Percentiles rank a stretch among this genome's conserved stretches.
Conservation (phyloP, 2,329 filamentous ascomycete genomes). For the Aureobasidium musti region DNA sequence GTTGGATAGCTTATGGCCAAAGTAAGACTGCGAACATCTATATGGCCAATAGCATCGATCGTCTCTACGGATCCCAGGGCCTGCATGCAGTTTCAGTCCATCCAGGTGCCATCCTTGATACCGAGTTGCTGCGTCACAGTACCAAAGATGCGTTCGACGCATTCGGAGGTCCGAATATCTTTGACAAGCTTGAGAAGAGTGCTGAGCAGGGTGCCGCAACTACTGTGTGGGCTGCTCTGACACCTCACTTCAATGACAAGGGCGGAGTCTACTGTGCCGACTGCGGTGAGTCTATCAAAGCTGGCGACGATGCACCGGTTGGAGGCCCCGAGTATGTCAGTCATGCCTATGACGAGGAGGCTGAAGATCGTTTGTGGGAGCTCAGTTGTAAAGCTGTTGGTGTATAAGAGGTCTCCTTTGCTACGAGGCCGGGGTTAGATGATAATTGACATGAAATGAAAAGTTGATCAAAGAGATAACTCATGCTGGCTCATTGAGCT, state of each 20-base stretch:
- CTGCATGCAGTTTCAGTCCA: slow-evolving; percentile 51
- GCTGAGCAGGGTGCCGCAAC: slow-evolving; percentile 41
- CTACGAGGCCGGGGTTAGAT: neutral
- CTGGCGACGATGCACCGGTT: slow-evolving; percentile 35
- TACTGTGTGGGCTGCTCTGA: slow-evolving; percentile 50
- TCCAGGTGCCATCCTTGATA: slow-evolving; percentile 45
- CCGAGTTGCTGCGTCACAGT: slow-evolving; percentile 31
- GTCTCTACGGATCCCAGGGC: slow-evolving; percentile 49
- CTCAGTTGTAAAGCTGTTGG: slow-evolving; percentile 41
- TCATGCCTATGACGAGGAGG: slow-evolving; percentile 45
- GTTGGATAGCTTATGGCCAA: slow-evolving; percentile 50
- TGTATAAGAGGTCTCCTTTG: slow-evolving; percentile 5
- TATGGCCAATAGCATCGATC: slow-evolving; percentile 55
- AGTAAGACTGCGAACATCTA: slow-evolving; percentile 56
- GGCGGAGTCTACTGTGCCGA: slow-evolving; percentile 53
- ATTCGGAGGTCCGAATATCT: neutral
- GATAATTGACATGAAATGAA: neutral
- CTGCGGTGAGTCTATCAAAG: slow-evolving; percentile 43
- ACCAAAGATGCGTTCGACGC: neutral
- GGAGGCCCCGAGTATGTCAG: slow-evolving; percentile 39
- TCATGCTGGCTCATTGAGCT: neutral
- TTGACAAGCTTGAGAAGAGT: slow-evolving; percentile 14
- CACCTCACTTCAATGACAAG: slow-evolving; percentile 48
- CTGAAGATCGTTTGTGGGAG: slow-evolving; percentile 48
- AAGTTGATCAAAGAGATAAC: neutral